Evolutionary conservation across 2,329 filamentous ascomycete species (phyloP).

Genomic region (Xylaria polymorpha): DNA sequence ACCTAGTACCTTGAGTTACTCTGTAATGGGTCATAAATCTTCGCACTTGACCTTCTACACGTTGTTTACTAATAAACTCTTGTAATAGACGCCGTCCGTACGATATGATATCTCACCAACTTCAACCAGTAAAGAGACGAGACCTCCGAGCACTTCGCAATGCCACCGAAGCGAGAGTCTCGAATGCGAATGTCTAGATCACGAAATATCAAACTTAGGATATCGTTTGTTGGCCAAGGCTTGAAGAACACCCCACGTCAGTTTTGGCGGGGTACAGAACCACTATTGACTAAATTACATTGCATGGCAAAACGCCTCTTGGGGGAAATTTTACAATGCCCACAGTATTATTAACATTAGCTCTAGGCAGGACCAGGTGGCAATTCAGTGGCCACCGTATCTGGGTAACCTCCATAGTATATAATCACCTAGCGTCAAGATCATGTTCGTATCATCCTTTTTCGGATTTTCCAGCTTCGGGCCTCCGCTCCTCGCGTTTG

Average conservation of each 20-base stretch:
- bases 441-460: conserved; percentile 1
- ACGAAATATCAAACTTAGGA: too few species aligned
- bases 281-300: not conserved
- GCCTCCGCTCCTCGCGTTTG: conserved; percentile 19
- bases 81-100: too few species aligned
- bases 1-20: not conserved
- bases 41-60: not conserved
- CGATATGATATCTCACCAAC: too few species aligned
- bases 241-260: not conserved
- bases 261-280: not conserved
- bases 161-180: too few species aligned
- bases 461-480: not conserved
- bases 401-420: not conserved
- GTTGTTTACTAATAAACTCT: not conserved
- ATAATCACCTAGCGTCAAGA: conserved; percentile 1
- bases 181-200: too few species aligned
- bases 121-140: not conserved
- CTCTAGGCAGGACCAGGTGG: conserved; percentile 1
- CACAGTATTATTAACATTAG: conserved; percentile 31
- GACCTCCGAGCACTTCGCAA: too few species aligned
- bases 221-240: too few species aligned
- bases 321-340: not conserved
- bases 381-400: not conserved
- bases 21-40: not conserved
- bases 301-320: not conserved